Evolutionary conservation across 2,329 filamentous ascomycete species (phyloP), one percentile per base, ranked within the genome.

Genomic region (Ophiostoma ips): DNA sequence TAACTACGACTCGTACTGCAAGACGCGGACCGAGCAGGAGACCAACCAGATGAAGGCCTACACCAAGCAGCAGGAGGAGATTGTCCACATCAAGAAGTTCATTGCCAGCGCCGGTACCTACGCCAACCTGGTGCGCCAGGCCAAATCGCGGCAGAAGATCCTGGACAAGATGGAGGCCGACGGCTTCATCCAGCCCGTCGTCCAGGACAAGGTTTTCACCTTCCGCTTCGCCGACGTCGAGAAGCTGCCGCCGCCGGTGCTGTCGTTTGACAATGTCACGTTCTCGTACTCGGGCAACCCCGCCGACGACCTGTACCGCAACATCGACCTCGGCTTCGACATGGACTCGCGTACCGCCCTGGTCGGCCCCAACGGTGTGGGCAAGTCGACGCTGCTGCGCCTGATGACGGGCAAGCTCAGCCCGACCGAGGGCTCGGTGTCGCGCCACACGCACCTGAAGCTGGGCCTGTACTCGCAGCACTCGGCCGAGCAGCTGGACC

Each of bases 111-210:
- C 92, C 52, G 92, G 94, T 89, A 98, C 92, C 54, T 98, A 98
- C 64, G 92, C 94, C 79, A 98, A 98, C 75, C 77, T 98, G 75
- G 92, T 98, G 65, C 80, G 87, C 68, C 92, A 98, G 72, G 94
- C 94, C 70, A 98, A 98, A 77, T 96, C 92, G 40, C 83, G 92
- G 57, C 92, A 98, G 71, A 98, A 98, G 87, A 96, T 96, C 68
- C 77, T 96, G 58, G 92, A 98, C 79, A 98, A 98, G 83, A 98
- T 98, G 92, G 90, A 96, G 77, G 92, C 94, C 60, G 92, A 98
- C 62, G 92, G 92, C 59, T 92, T 96, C 69, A 96, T 98, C 65
- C 84, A 98, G 70, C 86, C 87, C 51, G 88, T 98, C 55, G 69
- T 76, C 50, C 70, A 79, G 56, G 92, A 98, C 70, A 79, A 81